phyloP scores from a whole-genome alignment of 345 rosid species.

The Acer yangbiense region DNA sequence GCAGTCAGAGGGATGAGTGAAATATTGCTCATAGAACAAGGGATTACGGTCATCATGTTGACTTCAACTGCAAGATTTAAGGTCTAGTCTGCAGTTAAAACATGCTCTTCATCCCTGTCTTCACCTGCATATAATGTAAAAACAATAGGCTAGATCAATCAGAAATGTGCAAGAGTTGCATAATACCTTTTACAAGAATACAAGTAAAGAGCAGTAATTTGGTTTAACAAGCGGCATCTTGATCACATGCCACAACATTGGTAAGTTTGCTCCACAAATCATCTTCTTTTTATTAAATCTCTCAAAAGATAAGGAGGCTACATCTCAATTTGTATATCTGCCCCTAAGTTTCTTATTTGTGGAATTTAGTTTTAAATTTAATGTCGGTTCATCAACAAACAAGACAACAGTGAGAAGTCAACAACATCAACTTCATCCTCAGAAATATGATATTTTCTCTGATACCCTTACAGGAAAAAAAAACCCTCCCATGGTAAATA shows the following conservation, averaged over 20 bases:
- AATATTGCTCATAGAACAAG: slow-evolving; percentile 57
- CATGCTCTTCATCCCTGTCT: slow-evolving; percentile 32
- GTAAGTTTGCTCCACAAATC: slow-evolving; percentile 11
- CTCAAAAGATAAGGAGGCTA: not conserved
- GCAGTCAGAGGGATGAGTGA: slow-evolving; percentile 60
- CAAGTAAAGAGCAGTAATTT: not conserved
- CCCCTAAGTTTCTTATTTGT: not conserved
- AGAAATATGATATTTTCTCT: not conserved
- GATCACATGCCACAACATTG: slow-evolving; percentile 4
- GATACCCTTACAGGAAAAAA: not conserved
- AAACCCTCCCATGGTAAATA: not conserved
- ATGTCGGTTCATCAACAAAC: not conserved
- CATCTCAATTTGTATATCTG: not conserved
- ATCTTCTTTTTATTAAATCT: not conserved
- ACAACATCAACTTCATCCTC: not conserved
- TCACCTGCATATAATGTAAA: slow-evolving; percentile 36
- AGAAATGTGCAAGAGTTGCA: not conserved
- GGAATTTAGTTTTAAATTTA: not conserved
- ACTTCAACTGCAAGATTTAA: slow-evolving; percentile 13
- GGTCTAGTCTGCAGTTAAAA: slow-evolving; percentile 24
- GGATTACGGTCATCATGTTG: slow-evolving; percentile 66
- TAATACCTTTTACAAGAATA: not conserved
- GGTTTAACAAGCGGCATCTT: slow-evolving; percentile 12
- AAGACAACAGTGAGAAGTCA: not conserved
- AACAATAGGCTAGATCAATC: not conserved